These are phyloP conservation scores for Lanmaoa pseudosensibilis DNA, from an alignment of 768 basidiomycete genomes.

Conservation along the genomic window DNA sequence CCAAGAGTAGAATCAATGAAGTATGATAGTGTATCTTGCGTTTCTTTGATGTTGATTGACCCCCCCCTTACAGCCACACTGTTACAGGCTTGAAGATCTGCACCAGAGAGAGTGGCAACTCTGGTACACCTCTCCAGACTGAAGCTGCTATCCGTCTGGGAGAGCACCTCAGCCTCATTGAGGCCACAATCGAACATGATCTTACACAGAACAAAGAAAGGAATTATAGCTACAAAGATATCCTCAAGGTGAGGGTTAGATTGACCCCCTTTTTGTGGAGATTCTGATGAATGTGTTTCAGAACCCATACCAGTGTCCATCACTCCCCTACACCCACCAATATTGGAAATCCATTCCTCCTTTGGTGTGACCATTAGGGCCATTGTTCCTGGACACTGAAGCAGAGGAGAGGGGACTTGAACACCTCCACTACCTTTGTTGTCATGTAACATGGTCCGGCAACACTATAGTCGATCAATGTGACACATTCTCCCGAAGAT, in stretches of 20 bases:
- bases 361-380: slow-evolving; percentile 33
- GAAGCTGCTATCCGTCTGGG: slow-evolving; percentile 60
- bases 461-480: slow-evolving; percentile 75
- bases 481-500: slow-evolving; percentile 29
- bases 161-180: slow-evolving; percentile 61
- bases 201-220: slow-evolving; percentile 64
- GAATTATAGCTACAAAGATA: slow-evolving; percentile 85
- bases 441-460: slow-evolving; percentile 83
- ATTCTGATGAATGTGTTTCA: slow-evolving; percentile 29
- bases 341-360: slow-evolving; percentile 64
- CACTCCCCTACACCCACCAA: slow-evolving; percentile 56
- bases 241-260: slow-evolving; percentile 62
- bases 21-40: not conserved
- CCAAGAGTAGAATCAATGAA: slow-evolving; percentile 38
- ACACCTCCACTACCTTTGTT: slow-evolving; percentile 47
- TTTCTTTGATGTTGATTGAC: not conserved
- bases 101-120: slow-evolving; percentile 44
- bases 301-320: slow-evolving; percentile 71
- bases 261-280: not conserved
- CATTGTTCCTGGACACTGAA: slow-evolving; percentile 28
- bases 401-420: slow-evolving; percentile 24
- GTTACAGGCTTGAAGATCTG: slow-evolving; percentile 55
- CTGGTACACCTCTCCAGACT: slow-evolving; percentile 38
- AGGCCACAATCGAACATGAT: slow-evolving; percentile 58
- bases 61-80: slow-evolving; percentile 36